Evolutionary conservation across 768 basidiomycete species (phyloP), one percentile per base, ranked within the genome.

Genomic region (Boletus insuetus): DNA sequence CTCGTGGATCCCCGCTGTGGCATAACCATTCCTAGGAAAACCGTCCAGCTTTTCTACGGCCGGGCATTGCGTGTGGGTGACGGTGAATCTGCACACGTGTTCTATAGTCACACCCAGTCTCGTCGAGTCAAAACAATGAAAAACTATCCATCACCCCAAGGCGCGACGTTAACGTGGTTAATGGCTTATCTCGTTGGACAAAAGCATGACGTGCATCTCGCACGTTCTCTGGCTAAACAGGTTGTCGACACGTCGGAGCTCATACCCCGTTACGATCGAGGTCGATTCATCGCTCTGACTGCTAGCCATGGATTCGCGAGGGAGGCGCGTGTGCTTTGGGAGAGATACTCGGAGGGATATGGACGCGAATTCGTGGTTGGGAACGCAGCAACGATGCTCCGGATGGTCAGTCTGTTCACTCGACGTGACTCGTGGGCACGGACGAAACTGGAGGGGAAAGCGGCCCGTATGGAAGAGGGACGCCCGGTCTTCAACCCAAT

Each of bases 281-380:
- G 78, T 4, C 65, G 63, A 7, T 79, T 88, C 57, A 79, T 89
- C 53, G 60, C 74, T 0, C 56, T 75, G 17, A 58, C 71, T 8
- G 85, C 84, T 1, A 60, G 66, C 24, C 65, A 70, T 22, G 83
- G 85, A 9, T 78, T 82, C 44, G 76, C 77, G 5, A 65, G 58
- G 6, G 65, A 77, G 16, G 80, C 85, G 20, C 75, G 84, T 19
- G 60, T 64, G 9, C 74, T 89, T 17, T 89, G 85, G 83, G 79
- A 81, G 58, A 75, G 76, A 56, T 84, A 80, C 63, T 69, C 80
- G 1, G 62, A 58, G 39, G 81, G 80, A 20, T 66, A 57, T 48
- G 77, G 80, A 46, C 73, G 62, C 19, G 60, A 64, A 16, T 49
- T 73, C 3, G 75, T 88, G 29, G 67, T 74, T 11, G 79, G 77